Evolutionary conservation across 441 rosid species (phyloP), one percentile per base, ranked within the genome.

Genomic region (Cnidoscolus chayamansa): DNA sequence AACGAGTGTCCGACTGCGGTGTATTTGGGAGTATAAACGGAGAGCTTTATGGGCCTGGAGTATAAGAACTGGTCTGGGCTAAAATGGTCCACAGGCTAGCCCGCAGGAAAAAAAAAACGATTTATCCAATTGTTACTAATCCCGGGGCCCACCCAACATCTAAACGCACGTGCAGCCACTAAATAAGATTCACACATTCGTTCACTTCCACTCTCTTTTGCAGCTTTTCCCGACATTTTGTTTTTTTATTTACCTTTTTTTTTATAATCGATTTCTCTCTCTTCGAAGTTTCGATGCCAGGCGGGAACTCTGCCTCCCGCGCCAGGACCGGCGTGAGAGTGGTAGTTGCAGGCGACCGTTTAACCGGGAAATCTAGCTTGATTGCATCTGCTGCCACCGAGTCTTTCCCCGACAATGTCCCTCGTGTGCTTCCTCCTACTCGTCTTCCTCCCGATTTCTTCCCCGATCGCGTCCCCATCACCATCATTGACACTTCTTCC

Each of bases 351-450:
- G 99, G 99, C 45, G 99, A 90, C 68, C 86, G 86, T 67, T 89
- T 86, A 72, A 91, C 98, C 0, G 99, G 98, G 31, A 95, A 95
- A 79, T 92, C 98, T 4, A 95, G 98, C 86, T 85, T 95, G 83
- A 92, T 95, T 67, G 88, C 86, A 0, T 89, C 96, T 17, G 96
- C 88, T 3, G 95, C 98, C 5, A 76, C 93, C 12, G 95, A 95
- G 19, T 71, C 80, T 58, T 90, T 85, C 75, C 92, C 93, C 0
- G 77, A 87, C 17, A 93, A 86, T 47, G 89, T 84, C 40, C 91
- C 92, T 30, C 91, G 84, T 4, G 82, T 91, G 69, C 80, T 95
- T 51, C 98, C 93, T 20, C 92, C 93, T 13, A 90, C 96, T 49
- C 84, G 88, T 70, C 76, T 93, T 63, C 97, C 99, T 0, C 82